Conservation (phyloP, 305 asterid species). For the Fraxinus floribunda region DNA sequence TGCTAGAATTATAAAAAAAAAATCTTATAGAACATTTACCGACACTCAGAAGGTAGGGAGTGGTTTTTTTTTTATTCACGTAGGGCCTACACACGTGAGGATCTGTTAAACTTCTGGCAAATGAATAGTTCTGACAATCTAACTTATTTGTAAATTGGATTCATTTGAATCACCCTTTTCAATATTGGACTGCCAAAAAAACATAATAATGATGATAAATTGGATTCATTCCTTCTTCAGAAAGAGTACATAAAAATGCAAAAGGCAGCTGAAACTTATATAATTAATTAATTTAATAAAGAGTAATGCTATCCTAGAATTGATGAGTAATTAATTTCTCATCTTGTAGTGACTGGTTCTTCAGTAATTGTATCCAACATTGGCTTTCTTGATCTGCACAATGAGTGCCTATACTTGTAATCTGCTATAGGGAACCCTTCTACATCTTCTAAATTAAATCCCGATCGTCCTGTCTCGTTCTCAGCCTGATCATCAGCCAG, state of each 20-base stretch:
- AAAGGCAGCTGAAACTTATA: neutral
- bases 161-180: neutral
- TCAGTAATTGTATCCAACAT: constrained; percentile 72
- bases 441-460: constrained; percentile 35
- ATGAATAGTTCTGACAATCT: too few relatives aligned
- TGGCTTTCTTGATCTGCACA: constrained; percentile 69
- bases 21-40: too few relatives aligned
- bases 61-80: too few relatives aligned
- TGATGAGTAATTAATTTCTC: neutral
- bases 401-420: constrained; percentile 44
- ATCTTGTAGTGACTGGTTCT: constrained; percentile 54
- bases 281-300: neutral
- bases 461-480: constrained; percentile 25
- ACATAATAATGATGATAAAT: neutral
- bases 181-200: neutral
- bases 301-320: neutral
- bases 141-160: neutral
- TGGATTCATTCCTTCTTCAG: neutral
- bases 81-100: too few relatives aligned
- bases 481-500: constrained; percentile 20
- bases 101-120: too few relatives aligned
- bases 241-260: neutral
- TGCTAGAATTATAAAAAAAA: too few relatives aligned
- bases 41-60: too few relatives aligned
- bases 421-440: constrained; percentile 34